Evolutionary conservation across 371 early-diverging fungal genomes (phyloP).

Genomic region (Saksenaea vasiformis): DNA sequence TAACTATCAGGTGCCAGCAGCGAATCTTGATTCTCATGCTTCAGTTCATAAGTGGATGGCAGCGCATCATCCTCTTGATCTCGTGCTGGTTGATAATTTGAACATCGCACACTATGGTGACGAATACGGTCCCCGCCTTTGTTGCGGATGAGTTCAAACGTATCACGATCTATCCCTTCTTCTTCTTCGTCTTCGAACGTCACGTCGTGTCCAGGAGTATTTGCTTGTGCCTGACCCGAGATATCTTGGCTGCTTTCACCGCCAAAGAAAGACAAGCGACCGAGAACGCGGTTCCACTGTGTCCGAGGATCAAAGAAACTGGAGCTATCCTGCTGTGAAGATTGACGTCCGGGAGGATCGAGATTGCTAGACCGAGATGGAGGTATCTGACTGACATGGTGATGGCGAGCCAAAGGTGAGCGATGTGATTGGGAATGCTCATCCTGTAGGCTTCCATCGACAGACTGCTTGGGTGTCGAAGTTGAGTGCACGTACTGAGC

Average conservation of each 20-base stretch:
- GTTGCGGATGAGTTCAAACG: conserved; percentile 28
- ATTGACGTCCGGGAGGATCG: background rate
- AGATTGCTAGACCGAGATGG: background rate
- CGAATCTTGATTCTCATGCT: conserved; percentile 10
- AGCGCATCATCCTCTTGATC: conserved; percentile 31
- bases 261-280: background rate
- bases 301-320: conserved; percentile 6
- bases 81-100: background rate
- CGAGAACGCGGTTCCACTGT: conserved; percentile 12
- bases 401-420: background rate
- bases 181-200: conserved; percentile 17
- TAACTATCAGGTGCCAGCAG: conserved; percentile 22
- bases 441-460: conserved; percentile 7
- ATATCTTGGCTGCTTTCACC: conserved; percentile 6
- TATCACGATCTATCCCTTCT: conserved; percentile 23
- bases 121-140: conserved; percentile 5
- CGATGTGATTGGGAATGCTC: background rate
- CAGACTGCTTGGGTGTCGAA: conserved; percentile 1
- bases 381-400: background rate
- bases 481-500: conserved; percentile 8
- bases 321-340: conserved; percentile 5
- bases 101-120: conserved; percentile 6
- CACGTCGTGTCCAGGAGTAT: background rate
- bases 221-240: conserved; percentile 4
- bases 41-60: conserved; percentile 30